These are phyloP conservation scores for Lichtheimia corymbifera DNA, from an alignment of 371 early-diverging fungal genomes.

Conservation along the genomic window DNA sequence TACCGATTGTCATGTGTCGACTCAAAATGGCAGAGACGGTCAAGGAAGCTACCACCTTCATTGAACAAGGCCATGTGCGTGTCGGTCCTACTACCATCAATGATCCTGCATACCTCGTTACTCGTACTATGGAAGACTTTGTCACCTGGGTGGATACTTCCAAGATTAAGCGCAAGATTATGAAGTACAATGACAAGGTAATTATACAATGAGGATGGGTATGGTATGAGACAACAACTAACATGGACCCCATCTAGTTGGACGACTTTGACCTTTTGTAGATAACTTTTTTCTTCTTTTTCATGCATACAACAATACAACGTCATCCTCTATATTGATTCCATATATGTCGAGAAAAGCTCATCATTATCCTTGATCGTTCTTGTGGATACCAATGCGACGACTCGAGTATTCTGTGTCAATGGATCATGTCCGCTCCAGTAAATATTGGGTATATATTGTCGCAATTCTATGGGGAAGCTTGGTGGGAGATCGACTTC, in stretches of 20 bases:
- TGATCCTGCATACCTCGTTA: slow-evolving; percentile 92
- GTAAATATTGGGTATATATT: slow-evolving; percentile 55
- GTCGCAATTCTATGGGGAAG: slow-evolving; percentile 45
- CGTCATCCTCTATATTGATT: slow-evolving; percentile 17
- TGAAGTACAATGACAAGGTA: slow-evolving; percentile 96
- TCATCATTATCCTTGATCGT: slow-evolving; percentile 45
- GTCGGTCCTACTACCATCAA: slow-evolving; percentile 93
- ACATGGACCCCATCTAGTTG: slow-evolving; percentile 36
- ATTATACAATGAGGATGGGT: neutral
- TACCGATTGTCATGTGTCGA: slow-evolving; percentile 94
- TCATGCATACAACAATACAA: neutral
- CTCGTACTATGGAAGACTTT: slow-evolving; percentile 95
- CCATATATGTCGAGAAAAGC: slow-evolving; percentile 59
- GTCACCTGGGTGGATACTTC: slow-evolving; percentile 99
- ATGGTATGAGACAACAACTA: neutral
- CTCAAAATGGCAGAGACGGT: slow-evolving; percentile 97
- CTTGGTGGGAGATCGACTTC: slow-evolving; percentile 47
- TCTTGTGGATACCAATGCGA: slow-evolving; percentile 45
- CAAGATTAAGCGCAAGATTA: slow-evolving; percentile 97
- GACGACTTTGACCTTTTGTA: slow-evolving; percentile 72
- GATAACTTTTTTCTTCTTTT: slow-evolving; percentile 8
- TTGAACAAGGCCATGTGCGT: slow-evolving; percentile 98
- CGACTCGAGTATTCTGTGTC: slow-evolving; percentile 23
- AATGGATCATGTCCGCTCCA: slow-evolving; percentile 16
- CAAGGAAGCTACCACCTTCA: slow-evolving; percentile 90